Percentiles rank a stretch among this genome's conserved stretches.
phyloP scores from a whole-genome alignment of 495 filamentous ascomycete genomes.

The Parathielavia hyrcaniae region DNA sequence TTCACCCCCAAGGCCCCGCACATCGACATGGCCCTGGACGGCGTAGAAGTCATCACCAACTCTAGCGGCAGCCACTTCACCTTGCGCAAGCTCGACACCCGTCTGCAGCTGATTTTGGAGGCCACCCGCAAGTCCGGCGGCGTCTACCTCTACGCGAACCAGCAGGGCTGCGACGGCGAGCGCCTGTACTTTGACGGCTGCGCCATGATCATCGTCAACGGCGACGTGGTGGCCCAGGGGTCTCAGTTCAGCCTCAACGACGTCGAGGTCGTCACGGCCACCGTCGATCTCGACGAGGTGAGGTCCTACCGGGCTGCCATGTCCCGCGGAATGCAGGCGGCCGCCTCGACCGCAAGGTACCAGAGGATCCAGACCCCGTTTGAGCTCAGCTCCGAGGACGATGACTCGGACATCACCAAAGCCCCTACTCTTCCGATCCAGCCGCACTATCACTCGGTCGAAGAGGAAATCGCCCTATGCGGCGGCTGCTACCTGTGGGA shows the following conservation, averaged over 20 bases:
- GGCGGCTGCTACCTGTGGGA: constrained; percentile 80
- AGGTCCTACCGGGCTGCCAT: constrained; percentile 48
- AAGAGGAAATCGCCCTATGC: constrained; percentile 70
- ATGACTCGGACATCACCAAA: constrained; percentile 28
- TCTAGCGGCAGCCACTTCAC: constrained; percentile 63
- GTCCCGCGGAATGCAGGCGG: constrained; percentile 54
- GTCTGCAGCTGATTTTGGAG: constrained; percentile 68
- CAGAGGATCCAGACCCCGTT: constrained; percentile 38
- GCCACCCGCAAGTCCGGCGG: constrained; percentile 71
- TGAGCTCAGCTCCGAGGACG: constrained; percentile 35
- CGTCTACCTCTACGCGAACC: constrained; percentile 61
- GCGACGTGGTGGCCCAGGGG: constrained; percentile 59
- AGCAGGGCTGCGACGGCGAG: constrained; percentile 66
- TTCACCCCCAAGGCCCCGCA: constrained; percentile 61
- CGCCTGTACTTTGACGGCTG: constrained; percentile 59
- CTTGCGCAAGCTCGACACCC: constrained; percentile 66
- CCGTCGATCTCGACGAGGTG: constrained; percentile 75
- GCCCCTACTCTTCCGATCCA: constrained; percentile 31
- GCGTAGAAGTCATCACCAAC: constrained; percentile 73
- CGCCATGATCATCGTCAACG: constrained; percentile 71
- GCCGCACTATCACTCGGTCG: constrained; percentile 53
- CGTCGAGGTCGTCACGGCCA: constrained; percentile 79
- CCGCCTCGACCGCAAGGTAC: constrained; percentile 34
- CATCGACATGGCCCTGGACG: constrained; percentile 50
- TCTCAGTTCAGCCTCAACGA: constrained; percentile 71